Evolutionary conservation across 2,329 filamentous ascomycete genomes (phyloP), one percentile per base, ranked within the genome.

Genomic region (Penicillium psychrosexuale): DNA sequence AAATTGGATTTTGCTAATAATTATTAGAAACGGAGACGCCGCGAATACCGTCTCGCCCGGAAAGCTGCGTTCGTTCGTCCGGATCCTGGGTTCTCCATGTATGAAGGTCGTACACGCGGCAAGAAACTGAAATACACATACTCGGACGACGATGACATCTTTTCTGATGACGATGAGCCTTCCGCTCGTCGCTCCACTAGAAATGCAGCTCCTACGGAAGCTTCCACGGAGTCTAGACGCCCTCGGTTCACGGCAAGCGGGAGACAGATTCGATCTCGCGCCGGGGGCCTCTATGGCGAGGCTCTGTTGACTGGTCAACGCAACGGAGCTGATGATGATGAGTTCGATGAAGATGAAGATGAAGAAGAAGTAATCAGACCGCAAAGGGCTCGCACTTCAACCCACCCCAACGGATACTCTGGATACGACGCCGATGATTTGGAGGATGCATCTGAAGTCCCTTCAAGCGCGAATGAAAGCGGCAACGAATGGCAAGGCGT

Each of bases 111-210:
- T 50, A 99, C 95, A 5, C 86, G 94, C 56, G 94, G 94, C 53
- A 97, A 99, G 79, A 89, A 93, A 58, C 89, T 96, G 76, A 95
- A 92, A 73, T 99, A 99, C 69, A 99, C 91, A 0, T 99, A 90
- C 69, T 95, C 91, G 0, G 92, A 97, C 49, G 90, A 95, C 24
- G 90, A 95, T 62, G 87, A 87, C 34, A 84, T 87, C 15, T 84
- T 85, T 44, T 79, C 76, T 48, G 82, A 71, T 70, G 92, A 78
- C 56, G 92, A 78, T 57, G 76, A 77, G 17, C 83, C 86, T 7
- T 90, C 90, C 12, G 82, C 85, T 17, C 85, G 83, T 42, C 78
- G 80, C 44, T 86, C 84, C 5, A 77, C 77, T 9, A 77, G 93
- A 27, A 89, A 91, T 61, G 63, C 65, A 3, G 91, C 89, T 1